Conservation (phyloP, 2,329 filamentous ascomycete genomes). For the Gliomastix tumulicola region DNA sequence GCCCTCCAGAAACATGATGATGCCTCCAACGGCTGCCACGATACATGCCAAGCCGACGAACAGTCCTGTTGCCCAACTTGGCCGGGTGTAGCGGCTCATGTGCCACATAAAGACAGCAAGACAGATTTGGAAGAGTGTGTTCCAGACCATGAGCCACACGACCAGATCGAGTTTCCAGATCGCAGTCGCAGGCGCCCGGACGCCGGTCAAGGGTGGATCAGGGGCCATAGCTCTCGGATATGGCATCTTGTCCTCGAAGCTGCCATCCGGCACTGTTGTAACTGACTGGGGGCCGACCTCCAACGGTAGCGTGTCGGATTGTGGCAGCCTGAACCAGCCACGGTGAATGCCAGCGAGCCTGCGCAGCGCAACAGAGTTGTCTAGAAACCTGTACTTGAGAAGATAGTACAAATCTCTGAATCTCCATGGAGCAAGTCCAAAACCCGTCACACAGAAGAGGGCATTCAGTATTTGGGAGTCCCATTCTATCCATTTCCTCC, state of each 20-base stretch:
- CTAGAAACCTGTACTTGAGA: slow-evolving; percentile 52
- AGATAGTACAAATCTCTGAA: slow-evolving; percentile 74
- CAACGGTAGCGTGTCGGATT: slow-evolving; percentile 51
- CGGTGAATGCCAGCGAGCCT: slow-evolving; percentile 68
- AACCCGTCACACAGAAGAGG: slow-evolving; percentile 81
- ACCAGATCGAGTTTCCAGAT: slow-evolving; percentile 75
- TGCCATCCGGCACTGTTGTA: slow-evolving; percentile 28
- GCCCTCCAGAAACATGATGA: slow-evolving; percentile 65
- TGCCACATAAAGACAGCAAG: slow-evolving; percentile 81
- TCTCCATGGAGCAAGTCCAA: slow-evolving; percentile 79
- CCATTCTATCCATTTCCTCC: slow-evolving; percentile 79
- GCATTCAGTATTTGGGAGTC: slow-evolving; percentile 74
- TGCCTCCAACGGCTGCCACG: slow-evolving; percentile 60
- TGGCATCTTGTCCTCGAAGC: slow-evolving; percentile 40
- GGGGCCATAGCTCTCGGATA: slow-evolving; percentile 58
- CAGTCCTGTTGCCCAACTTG: slow-evolving; percentile 71
- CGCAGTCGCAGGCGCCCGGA: slow-evolving; percentile 58
- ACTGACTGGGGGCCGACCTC: slow-evolving; percentile 47
- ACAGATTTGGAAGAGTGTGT: slow-evolving; percentile 69
- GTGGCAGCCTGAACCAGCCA: slow-evolving; percentile 67
- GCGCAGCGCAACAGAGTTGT: slow-evolving; percentile 51
- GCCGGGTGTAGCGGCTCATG: slow-evolving; percentile 64
- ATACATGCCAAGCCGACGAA: slow-evolving; percentile 71
- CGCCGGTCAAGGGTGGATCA: slow-evolving; percentile 62
- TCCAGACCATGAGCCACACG: slow-evolving; percentile 70